A percentile compares a stretch with the other conserved stretches of the same genome.
These are phyloP conservation scores for Stemphylium lycopersici DNA, from an alignment of 2,329 filamentous ascomycete species.

Conservation along the genomic window DNA sequence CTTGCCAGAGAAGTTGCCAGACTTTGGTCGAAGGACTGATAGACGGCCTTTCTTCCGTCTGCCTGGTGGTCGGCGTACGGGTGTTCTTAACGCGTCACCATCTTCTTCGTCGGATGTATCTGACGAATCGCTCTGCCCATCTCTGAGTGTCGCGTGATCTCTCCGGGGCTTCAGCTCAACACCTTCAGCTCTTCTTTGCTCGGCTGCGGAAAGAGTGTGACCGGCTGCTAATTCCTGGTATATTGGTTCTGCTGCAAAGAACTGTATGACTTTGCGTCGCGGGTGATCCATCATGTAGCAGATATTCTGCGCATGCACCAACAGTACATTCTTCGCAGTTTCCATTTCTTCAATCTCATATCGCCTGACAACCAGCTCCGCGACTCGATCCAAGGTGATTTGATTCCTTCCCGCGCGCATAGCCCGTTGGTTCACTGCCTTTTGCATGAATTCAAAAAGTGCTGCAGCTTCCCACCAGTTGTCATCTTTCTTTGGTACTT, in stretches of 20 bases:
- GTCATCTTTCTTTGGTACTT: conserved; percentile 45
- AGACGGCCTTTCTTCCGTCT: conserved; percentile 37
- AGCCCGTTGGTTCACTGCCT: conserved; percentile 42
- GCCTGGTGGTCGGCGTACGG: conserved; percentile 25
- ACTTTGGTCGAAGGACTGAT: conserved; percentile 46
- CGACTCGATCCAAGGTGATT: conserved; percentile 42
- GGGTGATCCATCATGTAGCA: conserved; percentile 49
- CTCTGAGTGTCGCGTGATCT: conserved; percentile 32
- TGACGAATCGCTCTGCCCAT: conserved; percentile 30
- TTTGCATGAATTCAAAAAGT: conserved; percentile 50
- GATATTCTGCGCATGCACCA: conserved; percentile 46
- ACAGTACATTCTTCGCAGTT: conserved; percentile 40
- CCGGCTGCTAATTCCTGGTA: conserved; percentile 39
- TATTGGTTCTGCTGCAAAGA: conserved; percentile 41
- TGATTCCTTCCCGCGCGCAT: conserved; percentile 38
- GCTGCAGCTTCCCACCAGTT: conserved; percentile 49
- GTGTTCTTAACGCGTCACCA: conserved; percentile 24
- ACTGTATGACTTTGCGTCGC: conserved; percentile 35
- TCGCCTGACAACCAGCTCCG: conserved; percentile 42
- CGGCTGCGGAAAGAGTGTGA: conserved; percentile 37
- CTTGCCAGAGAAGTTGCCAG: conserved; percentile 45
- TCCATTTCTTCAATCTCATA: conserved; percentile 47
- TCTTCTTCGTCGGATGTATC: conserved; percentile 32
- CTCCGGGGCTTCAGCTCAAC: conserved; percentile 40
- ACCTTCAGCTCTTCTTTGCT: conserved; percentile 39